Evolutionary conservation across 2,329 filamentous ascomycete genomes (phyloP).

Genomic region (Fusarium acutatum): DNA sequence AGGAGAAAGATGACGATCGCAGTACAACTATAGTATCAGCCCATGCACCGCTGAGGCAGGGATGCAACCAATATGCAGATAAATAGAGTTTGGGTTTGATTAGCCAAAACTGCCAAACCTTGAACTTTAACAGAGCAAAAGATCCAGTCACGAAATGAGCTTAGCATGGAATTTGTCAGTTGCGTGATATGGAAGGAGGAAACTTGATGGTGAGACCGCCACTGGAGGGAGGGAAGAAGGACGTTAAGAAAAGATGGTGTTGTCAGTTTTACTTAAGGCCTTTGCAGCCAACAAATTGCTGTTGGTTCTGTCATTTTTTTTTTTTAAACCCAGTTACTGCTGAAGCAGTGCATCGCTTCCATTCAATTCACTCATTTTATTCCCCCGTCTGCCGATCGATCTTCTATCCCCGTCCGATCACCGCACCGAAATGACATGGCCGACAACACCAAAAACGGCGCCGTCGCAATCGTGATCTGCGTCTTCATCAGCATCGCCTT

Average conservation of each 20-base stretch:
- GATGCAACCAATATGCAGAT: background rate
- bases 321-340: too few relatives aligned
- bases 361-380: background rate
- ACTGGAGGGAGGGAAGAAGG: background rate
- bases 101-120: background rate
- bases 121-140: background rate
- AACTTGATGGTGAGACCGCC: background rate
- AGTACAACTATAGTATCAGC: too few relatives aligned
- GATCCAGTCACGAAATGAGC: background rate
- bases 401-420: background rate
- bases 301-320: background rate
- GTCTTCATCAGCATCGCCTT: slow-evolving; percentile 40
- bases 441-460: slow-evolving; percentile 20
- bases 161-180: background rate
- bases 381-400: background rate
- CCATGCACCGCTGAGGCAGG: background rate
- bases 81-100: background rate
- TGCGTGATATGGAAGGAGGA: background rate
- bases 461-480: slow-evolving; percentile 27
- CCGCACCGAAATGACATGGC: slow-evolving; percentile 4
- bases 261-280: background rate
- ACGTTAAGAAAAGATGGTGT: background rate
- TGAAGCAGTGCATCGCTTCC: background rate
- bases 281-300: background rate
- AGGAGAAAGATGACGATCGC: background rate